These are phyloP conservation scores for Hygrophorus pudorinus DNA, from an alignment of 768 basidiomycete genomes.

Conservation along the genomic window DNA sequence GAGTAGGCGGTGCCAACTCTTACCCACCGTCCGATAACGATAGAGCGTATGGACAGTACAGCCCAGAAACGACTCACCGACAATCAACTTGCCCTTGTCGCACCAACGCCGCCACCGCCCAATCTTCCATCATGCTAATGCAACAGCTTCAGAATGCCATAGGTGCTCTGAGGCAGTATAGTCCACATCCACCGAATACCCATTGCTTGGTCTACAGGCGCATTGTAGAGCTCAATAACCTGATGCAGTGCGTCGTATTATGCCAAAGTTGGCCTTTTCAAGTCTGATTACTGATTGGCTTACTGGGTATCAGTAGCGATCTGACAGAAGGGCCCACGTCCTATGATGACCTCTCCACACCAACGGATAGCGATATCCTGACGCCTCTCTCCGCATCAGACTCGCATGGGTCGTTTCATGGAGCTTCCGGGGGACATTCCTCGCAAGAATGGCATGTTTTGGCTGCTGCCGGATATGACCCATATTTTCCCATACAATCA, in stretches of 20 bases:
- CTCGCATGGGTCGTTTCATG: conserved; percentile 37
- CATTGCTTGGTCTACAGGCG: conserved; percentile 48
- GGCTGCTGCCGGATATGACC: conserved; percentile 46
- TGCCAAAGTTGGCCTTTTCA: too few species aligned
- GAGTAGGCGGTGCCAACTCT: conserved; percentile 28
- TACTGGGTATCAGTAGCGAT: conserved; percentile 33
- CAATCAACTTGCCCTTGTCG: conserved; percentile 52
- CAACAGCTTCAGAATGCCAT: conserved; percentile 55
- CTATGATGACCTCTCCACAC: conserved; percentile 42
- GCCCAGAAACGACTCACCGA: conserved; percentile 22
- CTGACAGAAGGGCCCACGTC: conserved; percentile 32
- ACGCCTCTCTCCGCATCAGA: conserved; percentile 43
- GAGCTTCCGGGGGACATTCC: conserved; percentile 35
- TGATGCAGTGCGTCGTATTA: conserved; percentile 50
- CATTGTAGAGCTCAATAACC: conserved; percentile 48
- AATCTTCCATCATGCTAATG: conserved; percentile 50
- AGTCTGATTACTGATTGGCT: neutral
- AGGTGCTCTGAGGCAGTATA: conserved; percentile 48
- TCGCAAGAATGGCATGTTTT: conserved; percentile 56
- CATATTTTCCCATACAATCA: conserved; percentile 52
- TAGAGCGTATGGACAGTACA: conserved; percentile 21
- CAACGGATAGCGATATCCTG: conserved; percentile 55
- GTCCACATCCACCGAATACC: conserved; percentile 43
- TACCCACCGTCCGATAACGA: conserved; percentile 22
- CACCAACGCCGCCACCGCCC: conserved; percentile 45